Evolutionary conservation across 805 yeast species (phyloP).

Genomic region (Metschnikowia lachancei): DNA sequence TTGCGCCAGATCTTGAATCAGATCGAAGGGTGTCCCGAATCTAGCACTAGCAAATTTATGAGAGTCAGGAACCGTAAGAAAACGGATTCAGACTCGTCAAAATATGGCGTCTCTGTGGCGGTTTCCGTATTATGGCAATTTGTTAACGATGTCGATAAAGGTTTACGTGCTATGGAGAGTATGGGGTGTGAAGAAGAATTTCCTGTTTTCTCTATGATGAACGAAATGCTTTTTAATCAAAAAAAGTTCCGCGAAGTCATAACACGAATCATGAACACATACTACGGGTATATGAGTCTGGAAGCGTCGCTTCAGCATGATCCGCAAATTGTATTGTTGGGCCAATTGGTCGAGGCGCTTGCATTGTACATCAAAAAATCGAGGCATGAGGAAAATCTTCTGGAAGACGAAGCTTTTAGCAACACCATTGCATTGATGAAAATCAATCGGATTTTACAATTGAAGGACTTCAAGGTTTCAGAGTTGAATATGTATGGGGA

Average conservation of each 20-base stretch:
- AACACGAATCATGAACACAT: conserved; percentile 5
- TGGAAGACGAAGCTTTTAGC: conserved; percentile 11
- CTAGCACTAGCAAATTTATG: background rate
- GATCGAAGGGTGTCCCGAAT: background rate
- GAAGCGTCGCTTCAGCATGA: background rate
- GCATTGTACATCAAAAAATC: conserved; percentile 4
- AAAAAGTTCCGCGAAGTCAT: conserved; percentile 7
- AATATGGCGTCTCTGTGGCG: conserved; percentile 3
- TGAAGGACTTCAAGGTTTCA: conserved; percentile 7
- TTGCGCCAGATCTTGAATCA: conserved; percentile 1
- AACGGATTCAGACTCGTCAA: background rate
- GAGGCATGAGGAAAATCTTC: conserved; percentile 1
- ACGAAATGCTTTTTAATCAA: conserved; percentile 5
- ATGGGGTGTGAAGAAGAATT: background rate
- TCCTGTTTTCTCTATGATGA: conserved; percentile 10
- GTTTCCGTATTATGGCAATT: background rate
- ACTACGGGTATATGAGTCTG: background rate
- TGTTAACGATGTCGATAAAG: background rate
- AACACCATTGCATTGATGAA: conserved; percentile 14
- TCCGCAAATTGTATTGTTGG: conserved; percentile 1
- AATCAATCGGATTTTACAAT: conserved; percentile 11
- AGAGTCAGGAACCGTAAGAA: background rate
- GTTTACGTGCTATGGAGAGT: background rate
- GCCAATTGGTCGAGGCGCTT: conserved; percentile 6
- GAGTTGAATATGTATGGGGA: conserved; percentile 6